Base-by-base conservation (phyloP, 805 yeast species). In the Candida rishiriensis region DNA sequence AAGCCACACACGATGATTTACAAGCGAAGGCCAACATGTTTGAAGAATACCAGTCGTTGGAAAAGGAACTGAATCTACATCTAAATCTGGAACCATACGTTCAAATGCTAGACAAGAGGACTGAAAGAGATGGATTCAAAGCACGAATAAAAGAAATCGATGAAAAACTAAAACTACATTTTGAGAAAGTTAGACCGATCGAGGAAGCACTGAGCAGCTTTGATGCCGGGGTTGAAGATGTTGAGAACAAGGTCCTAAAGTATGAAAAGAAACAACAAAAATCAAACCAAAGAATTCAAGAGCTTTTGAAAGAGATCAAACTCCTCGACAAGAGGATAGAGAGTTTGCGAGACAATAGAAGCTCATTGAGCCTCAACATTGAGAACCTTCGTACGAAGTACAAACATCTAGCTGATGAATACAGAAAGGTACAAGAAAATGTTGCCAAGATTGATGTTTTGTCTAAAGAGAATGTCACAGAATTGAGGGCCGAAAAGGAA, bases 11-110 rank as follows among this genome's bases (percentile, higher is more conserved):
- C 41, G 66, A 57, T 7, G 51, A 59, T 14, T 55, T 76, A 31
- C 66, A 70, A 39, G 71, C 66, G 29, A 76, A 73, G 42, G 85
- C 78, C 0, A 70, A 66, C 38, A 69, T 69, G 36, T 72, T 64
- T 49, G 60, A 70, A 32, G 73, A 72, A 36, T 78, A 62, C 49
- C 66, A 75, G 49, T 65, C 65, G 29, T 75, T 79, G 44, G 67
- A 57, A 40, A 59, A 50, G 60, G 75, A 68, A 42, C 60, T 60
- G 43, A 63, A 50, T 15, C 63, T 47, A 48, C 74, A 61, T 57
- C 68, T 57, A 58, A 72, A 56, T 44, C 65, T 44, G 54, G 59
- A 51, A 34, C 72, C 55, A 17, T 59, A 68, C 39, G 64, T 66
- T 12, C 66, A 63, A 3, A 52, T 72, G 18, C 59, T 59, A 13